Evolutionary conservation across 2,329 filamentous ascomycete species (phyloP), one percentile per base, ranked within the genome.

Genomic region (Colletotrichum kahawae): DNA sequence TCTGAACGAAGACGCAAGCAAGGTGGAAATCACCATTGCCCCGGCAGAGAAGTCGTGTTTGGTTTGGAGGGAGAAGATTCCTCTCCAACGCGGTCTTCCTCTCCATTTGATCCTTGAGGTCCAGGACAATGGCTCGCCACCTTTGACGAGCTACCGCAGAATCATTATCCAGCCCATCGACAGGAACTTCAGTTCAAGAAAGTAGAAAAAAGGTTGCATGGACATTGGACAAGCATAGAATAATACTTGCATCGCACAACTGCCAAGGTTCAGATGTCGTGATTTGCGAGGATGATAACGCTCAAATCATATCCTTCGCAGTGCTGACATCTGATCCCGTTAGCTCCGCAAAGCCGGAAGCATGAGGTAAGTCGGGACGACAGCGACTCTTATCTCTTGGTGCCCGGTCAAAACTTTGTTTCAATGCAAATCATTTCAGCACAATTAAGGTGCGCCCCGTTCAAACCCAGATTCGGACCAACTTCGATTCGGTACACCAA

Each of bases 41-140:
- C 68, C 74, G 2, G 69, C 84, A 0, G 86, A 87, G 24, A 84
- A 85, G 75, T 87, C 84, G 51, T 85, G 82, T 12, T 43, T 57
- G n/a, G 68, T 70, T 21, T 63, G 70, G 24, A 38, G 69, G 16
- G 64, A 75, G 16, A 75, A 73, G 33, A 67, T 67, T 12, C 65
- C 69, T 21, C 48, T 77, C 34, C 80, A 78, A 5, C 81, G 82
- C 67, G 88, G 88, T 4, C 84, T 88, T 79, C 76, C 84, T 57
- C 80, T 89, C 76, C 88, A 90, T 79, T 75, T 90, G 51, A 86
- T 90, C 31, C 81, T 90, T 1, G 86, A 89, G 76, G 87, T 89
- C 6, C 86, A 80, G 9, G 85, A 88, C 70, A 79, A 82, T 24
- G 88, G 87, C 2, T 80, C 79, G 5, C 86, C 86, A 24, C 79